Evolutionary conservation across 306 rosid genomes (phyloP), one percentile per base, ranked within the genome.

Genomic region (Prunus campanulata): DNA sequence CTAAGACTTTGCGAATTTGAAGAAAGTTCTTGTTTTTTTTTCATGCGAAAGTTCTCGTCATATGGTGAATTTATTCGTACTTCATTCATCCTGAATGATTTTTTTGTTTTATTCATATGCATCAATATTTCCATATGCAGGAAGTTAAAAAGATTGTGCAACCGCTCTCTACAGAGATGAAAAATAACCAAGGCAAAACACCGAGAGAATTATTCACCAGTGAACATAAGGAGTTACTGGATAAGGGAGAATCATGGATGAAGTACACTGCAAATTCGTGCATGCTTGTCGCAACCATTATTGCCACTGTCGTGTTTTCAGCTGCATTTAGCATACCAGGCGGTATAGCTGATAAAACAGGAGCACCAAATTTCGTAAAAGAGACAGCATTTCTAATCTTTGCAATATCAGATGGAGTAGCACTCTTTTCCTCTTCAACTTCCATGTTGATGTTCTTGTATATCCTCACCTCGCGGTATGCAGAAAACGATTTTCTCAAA

Each of bases 191-290:
- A 11, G 66, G 22, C 11, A 0, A 42, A 39, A 79, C 89, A n/a
- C 88, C 92, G n/a, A 64, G 20, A 16, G 70, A 75, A 62, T 9
- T 86, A 25, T 90, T 90, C 76, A 84, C 78, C 0, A 8, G 11
- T 0, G 68, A 70, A 14, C 96, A 90, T 27, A 10, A 59, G 59
- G 78, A 25, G 0, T 42, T 90, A 42, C n/a, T 77, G 0, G 30
- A 59, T 2, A 71, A 71, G 2, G 93, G 87, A 14, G 91, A 88
- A 69, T 13, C 74, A 3, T 88, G 93, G 96, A 90, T 86, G 93
- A 72, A 81, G 49, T 0, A 70, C 72, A 90, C 93, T 2, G 81
- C 93, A 2, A 66, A 67, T 3, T 86, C 87, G 27, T 86, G 91
- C 20, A 76, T 86, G 86, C 25, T 86, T 4, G 89, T 86, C n/a